A percentile compares a stretch with the other conserved stretches of the same genome.
Conservation (phyloP, 2,329 filamentous ascomycete species). For the Clarireedia sp. region DNA sequence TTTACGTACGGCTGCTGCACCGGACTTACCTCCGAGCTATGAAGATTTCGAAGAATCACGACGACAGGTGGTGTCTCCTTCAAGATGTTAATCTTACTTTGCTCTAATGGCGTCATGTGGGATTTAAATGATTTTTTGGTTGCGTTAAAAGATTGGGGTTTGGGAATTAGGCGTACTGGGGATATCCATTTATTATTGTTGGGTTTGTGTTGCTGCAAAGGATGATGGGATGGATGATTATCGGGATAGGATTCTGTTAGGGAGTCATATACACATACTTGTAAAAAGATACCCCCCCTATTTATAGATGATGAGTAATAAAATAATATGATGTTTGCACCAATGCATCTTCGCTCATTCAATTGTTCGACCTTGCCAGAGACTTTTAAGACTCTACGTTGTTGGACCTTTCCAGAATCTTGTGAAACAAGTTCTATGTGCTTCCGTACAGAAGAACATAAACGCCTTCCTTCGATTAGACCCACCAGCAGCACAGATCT, state of each 20-base stretch:
- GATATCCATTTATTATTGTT: background rate
- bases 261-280: conserved; percentile 1
- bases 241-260: background rate
- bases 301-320: conserved; percentile 3
- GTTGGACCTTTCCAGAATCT: background rate
- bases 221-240: background rate
- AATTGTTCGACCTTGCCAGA: background rate
- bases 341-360: background rate
- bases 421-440: background rate
- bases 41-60: conserved; percentile 17
- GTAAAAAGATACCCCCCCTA: conserved; percentile 1
- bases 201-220: background rate
- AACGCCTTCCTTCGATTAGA: conserved; percentile 2
- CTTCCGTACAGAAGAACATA: background rate
- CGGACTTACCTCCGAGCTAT: conserved; percentile 26
- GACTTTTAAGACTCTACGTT: background rate
- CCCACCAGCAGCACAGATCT: background rate
- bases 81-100: conserved; percentile 11
- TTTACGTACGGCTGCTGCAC: conserved; percentile 6
- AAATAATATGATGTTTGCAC: background rate
- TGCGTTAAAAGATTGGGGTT: background rate
- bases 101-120: background rate
- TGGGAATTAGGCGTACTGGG: background rate
- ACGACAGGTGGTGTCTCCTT: conserved; percentile 10
- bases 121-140: background rate